A percentile compares a stretch with the other conserved stretches of the same genome.
Evolutionary conservation across 2,329 filamentous ascomycete genomes (phyloP).

Genomic region (Madurella mycetomatis): DNA sequence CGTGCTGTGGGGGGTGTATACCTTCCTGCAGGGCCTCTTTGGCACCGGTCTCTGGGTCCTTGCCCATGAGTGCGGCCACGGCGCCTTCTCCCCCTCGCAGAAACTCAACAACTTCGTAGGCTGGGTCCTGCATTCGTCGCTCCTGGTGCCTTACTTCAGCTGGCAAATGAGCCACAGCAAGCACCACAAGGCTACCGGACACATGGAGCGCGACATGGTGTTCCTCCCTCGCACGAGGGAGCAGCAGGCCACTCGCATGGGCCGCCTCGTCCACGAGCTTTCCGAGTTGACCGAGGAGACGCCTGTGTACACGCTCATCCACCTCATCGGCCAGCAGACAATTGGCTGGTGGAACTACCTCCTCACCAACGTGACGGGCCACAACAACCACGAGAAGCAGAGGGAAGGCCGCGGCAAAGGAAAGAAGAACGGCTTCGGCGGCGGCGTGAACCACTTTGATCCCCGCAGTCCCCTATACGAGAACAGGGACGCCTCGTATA

Average conservation of each 20-base stretch:
- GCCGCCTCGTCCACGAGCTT: slow-evolving; percentile 73
- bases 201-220: slow-evolving; percentile 98
- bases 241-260: slow-evolving; percentile 70
- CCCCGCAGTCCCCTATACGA: slow-evolving; percentile 87
- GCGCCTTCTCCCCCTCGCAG: slow-evolving; percentile 92
- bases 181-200: slow-evolving; percentile 98
- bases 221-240: slow-evolving; percentile 92
- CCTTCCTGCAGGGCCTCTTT: slow-evolving; percentile 84
- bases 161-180: slow-evolving; percentile 99
- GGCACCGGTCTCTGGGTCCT: slow-evolving; percentile 94
- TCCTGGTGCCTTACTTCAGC: slow-evolving; percentile 86
- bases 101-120: slow-evolving; percentile 84
- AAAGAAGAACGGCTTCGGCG: slow-evolving; percentile 76
- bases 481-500: slow-evolving; percentile 81
- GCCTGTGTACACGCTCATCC: slow-evolving; percentile 70
- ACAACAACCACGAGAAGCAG: slow-evolving; percentile 90
- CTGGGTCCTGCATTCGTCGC: slow-evolving; percentile 60
- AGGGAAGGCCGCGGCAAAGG: slow-evolving; percentile 88
- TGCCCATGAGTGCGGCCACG: slow-evolving; percentile 96
- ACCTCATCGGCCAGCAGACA: slow-evolving; percentile 80
- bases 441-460: slow-evolving; percentile 92
- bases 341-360: slow-evolving; percentile 93
- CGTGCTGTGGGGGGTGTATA: slow-evolving; percentile 61
- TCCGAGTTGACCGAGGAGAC: slow-evolving; percentile 92
- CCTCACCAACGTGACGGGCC: slow-evolving; percentile 86